A percentile compares a stretch with the other conserved stretches of the same genome.
These are phyloP conservation scores for Globisporangium apiculatum DNA, from an alignment of 352 stramenopile genomes.

Conservation along the genomic window DNA sequence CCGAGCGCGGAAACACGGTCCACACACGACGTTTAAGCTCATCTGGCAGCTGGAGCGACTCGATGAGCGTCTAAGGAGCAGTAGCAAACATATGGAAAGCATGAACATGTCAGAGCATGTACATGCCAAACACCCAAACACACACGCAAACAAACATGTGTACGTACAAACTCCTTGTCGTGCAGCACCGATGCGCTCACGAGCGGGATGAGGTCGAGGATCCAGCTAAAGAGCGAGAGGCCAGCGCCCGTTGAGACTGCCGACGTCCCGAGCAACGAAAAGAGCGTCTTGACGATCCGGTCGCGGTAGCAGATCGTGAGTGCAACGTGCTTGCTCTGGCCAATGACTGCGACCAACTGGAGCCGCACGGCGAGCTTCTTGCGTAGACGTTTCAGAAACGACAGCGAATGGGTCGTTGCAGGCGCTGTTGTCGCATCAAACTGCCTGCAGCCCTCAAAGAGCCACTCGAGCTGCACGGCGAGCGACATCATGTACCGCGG, in stretches of 20 bases:
- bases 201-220: constrained; percentile 77
- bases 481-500: constrained; percentile 86
- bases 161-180: constrained; percentile 69
- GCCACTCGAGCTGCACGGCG: constrained; percentile 62
- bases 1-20: constrained; percentile 56
- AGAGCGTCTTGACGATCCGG: constrained; percentile 78
- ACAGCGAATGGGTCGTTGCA: not conserved
- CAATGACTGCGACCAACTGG: constrained; percentile 70
- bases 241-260: constrained; percentile 44
- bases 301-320: constrained; percentile 81
- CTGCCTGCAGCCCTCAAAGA: constrained; percentile 53
- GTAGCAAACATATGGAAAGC: constrained; percentile 8
- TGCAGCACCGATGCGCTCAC: constrained; percentile 69
- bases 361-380: constrained; percentile 73
- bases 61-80: constrained; percentile 48
- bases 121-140: not conserved
- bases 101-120: not conserved
- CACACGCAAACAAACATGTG: not conserved
- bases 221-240: constrained; percentile 82
- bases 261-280: constrained; percentile 68
- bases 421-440: constrained; percentile 23
- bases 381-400: constrained; percentile 50
- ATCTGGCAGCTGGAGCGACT: constrained; percentile 45
- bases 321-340: constrained; percentile 65
- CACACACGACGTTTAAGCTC: constrained; percentile 62